Percentiles rank a stretch among this genome's conserved stretches.
Conservation (phyloP, 768 basidiomycete genomes). For the Lactifluus echinatus region DNA sequence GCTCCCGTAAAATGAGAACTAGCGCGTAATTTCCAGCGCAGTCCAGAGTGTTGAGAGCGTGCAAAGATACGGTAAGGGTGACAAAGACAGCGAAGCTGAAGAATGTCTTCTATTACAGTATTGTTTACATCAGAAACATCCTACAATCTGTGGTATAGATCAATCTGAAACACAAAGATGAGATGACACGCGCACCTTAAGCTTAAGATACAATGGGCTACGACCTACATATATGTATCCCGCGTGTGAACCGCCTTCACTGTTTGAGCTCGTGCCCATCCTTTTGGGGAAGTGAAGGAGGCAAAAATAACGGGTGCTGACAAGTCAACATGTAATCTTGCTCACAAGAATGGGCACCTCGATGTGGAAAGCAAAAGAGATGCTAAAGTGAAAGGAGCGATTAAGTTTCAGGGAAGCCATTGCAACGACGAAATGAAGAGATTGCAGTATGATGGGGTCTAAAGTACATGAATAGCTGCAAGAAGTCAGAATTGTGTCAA, state of each 20-base stretch:
- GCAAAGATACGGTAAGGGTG: neutral
- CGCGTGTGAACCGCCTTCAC: conserved; percentile 44
- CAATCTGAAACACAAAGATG: neutral
- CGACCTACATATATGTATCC: conserved; percentile 31
- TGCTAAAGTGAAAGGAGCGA: conserved; percentile 83
- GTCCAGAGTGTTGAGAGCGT: conserved; percentile 96
- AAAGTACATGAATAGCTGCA: conserved; percentile 29
- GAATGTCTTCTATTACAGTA: neutral
- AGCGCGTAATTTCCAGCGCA: conserved; percentile 62
- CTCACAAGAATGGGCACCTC: conserved; percentile 82
- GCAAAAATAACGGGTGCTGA: conserved; percentile 31
- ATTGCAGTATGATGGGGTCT: conserved; percentile 28
- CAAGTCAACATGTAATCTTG: conserved; percentile 37
- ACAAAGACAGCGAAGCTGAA: neutral
- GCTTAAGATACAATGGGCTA: conserved; percentile 1
- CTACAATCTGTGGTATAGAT: neutral
- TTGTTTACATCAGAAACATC: neutral
- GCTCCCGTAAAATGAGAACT: conserved; percentile 98
- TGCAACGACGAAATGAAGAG: neutral
- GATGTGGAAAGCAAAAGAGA: conserved; percentile 52
- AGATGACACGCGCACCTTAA: conserved; percentile 3
- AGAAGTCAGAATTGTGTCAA: conserved; percentile 20
- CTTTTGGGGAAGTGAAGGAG: conserved; percentile 27
- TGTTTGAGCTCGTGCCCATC: conserved; percentile 25
- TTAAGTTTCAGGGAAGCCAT: neutral